Conservation (phyloP, 352 stramenopile species). For the Proteromonas lacertae region DNA sequence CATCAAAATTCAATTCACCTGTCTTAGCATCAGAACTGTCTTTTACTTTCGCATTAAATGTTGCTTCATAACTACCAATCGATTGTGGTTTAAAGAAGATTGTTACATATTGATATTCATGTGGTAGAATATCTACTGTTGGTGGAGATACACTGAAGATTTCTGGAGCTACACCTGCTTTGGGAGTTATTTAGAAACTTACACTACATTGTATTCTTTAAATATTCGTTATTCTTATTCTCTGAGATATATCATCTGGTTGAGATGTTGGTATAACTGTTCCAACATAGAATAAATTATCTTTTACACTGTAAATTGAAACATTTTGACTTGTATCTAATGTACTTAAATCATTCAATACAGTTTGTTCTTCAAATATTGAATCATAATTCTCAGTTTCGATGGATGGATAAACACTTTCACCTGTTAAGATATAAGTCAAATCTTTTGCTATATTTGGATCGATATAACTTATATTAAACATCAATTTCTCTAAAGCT, state of each 20-base stretch:
- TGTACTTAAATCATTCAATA: constrained; percentile 29
- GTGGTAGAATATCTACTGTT: constrained; percentile 53
- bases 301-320: constrained; percentile 6
- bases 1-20: constrained; percentile 29
- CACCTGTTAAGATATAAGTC: too few relatives aligned
- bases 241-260: too few relatives aligned
- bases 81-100: constrained; percentile 55
- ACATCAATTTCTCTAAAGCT: too few relatives aligned
- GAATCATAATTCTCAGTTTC: constrained; percentile 32
- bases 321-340: constrained; percentile 7
- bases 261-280: too few relatives aligned
- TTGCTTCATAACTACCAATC: constrained; percentile 32
- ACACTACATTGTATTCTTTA: too few relatives aligned
- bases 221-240: too few relatives aligned
- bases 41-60: constrained; percentile 35
- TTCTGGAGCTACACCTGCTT: constrained; percentile 3
- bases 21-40: constrained; percentile 10
- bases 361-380: constrained; percentile 74
- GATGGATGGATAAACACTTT: constrained; percentile 66
- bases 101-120: constrained; percentile 62
- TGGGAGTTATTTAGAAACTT: too few relatives aligned
- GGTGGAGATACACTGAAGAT: constrained; percentile 46
- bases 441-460: too few relatives aligned
- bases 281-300: constrained; percentile 12
- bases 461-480: too few relatives aligned